Base-by-base conservation (phyloP, 192 early-diverging fungal genomes). In the Podila epicladia region DNA sequence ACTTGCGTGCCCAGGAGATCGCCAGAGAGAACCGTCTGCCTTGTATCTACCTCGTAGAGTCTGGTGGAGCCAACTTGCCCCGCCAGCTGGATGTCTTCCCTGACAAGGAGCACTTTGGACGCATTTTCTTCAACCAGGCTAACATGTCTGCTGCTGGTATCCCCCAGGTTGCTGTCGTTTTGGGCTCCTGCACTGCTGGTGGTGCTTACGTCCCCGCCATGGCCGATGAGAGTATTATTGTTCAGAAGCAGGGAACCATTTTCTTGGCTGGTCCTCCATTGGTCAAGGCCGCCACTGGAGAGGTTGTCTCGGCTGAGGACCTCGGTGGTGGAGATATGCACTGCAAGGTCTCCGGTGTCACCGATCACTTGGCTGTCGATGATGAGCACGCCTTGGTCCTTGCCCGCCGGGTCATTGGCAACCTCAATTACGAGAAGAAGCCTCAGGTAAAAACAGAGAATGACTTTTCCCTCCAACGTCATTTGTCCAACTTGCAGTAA, bases 131-230 rank as follows among this genome's bases (percentile, higher is more conserved):
- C 85, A 99, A 99, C 83, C 96, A 99, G 67, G 89, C 90, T 59
- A 91, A 77, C 64, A 90, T 95, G 92, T 94, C 93, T 17, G 82
- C 88, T 5, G 58, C 70, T 72, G 94, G 94, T 48, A 97, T 99
- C 65, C 96, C 97, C 57, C 97, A 99, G 86, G 91, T 99, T 51
- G 97, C 97, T n/a, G 94, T 96, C 50, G 97, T 99, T 9, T 90
- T 99, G 86, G 97, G 97, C 20, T 96, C 95, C 20, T 99, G 97
- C 86, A 98, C 97, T 24, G 97, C 97, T 22, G 96, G 96, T 71
- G 95, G 97, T 66, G 97, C 97, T 3, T 98, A 98, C 82, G 96
- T 98, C 31, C 97, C 97, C 51, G 96, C 97, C 15, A 98, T 98
- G 97, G 94, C 97, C 45, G 97, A 98, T 83, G 96, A 98, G 84